Conservation (phyloP, 208 protist genomes). For the Strigomonas culicis region DNA sequence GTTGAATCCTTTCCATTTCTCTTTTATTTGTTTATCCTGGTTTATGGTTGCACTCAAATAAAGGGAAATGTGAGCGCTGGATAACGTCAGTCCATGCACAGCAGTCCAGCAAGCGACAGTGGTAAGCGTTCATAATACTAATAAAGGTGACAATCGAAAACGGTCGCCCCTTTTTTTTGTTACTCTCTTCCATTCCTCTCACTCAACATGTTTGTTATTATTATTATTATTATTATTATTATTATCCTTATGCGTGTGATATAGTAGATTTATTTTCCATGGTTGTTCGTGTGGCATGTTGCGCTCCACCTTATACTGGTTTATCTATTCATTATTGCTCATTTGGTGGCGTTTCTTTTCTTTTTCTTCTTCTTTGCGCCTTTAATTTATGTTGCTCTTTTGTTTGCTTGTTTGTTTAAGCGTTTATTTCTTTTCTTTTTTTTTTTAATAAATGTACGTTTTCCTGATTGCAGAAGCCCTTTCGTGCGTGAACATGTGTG, state of each 20-base stretch:
- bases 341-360: conserved; percentile 10
- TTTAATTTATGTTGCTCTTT: conserved; percentile 1
- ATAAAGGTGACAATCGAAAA: too few relatives aligned
- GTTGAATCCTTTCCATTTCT: too few relatives aligned
- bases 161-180: too few relatives aligned
- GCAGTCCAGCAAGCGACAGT: background rate
- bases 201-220: too few relatives aligned
- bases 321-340: background rate
- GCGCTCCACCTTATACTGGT: background rate
- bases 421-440: background rate
- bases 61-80: background rate
- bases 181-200: too few relatives aligned
- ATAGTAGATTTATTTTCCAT: too few relatives aligned
- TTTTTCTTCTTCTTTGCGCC: background rate
- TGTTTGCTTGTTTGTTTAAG: background rate
- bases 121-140: too few relatives aligned
- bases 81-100: background rate
- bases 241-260: too few relatives aligned
- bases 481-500: too few relatives aligned
- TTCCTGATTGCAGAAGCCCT: too few relatives aligned
- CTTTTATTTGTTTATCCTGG: conserved; percentile 10
- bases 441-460: background rate
- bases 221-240: too few relatives aligned
- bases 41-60: conserved; percentile 1
- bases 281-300: background rate